phyloP scores from a whole-genome alignment of 1,284 basidiomycete genomes.

The Boletellus dicymbophilus region DNA sequence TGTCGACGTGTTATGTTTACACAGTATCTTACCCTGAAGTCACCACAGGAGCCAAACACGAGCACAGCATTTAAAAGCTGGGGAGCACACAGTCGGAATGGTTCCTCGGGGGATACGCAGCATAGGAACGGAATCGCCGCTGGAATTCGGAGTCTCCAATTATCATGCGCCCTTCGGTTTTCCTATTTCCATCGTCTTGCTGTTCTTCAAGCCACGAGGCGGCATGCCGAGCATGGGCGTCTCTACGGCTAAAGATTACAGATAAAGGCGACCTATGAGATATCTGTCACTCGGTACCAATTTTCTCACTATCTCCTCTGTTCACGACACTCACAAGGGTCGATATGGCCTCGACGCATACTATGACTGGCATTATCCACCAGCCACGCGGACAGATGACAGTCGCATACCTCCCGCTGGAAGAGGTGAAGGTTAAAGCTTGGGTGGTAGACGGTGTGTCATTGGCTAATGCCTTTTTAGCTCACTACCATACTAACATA shows the following conservation, averaged over 20 bases:
- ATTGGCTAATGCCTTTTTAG: background rate
- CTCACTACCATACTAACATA: too few relatives aligned
- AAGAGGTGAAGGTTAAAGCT: slow-evolving; percentile 41
- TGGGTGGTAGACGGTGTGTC: slow-evolving; percentile 49
- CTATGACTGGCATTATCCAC: slow-evolving; percentile 46
- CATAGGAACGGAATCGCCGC: background rate
- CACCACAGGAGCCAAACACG: too few relatives aligned
- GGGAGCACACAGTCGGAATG: background rate
- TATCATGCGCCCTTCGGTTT: slow-evolving; percentile 2
- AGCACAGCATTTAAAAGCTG: too few relatives aligned
- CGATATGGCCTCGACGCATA: slow-evolving; percentile 16
- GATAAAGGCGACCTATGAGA: slow-evolving; percentile 25
- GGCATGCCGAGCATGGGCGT: background rate
- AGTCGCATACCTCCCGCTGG: slow-evolving; percentile 40
- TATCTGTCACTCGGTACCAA: too few relatives aligned
- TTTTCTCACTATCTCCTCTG: too few relatives aligned
- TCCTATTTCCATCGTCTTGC: too few relatives aligned
- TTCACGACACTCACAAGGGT: background rate
- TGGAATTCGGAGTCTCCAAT: background rate
- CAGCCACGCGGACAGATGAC: slow-evolving; percentile 23
- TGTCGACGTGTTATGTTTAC: too few relatives aligned
- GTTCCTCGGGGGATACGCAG: slow-evolving; percentile 15
- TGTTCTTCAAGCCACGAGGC: slow-evolving; percentile 3
- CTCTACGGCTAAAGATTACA: slow-evolving; percentile 8
- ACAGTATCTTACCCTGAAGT: too few relatives aligned